Evolutionary conservation across 441 rosid genomes (phyloP).

Genomic region (Aleurites moluccanus): DNA sequence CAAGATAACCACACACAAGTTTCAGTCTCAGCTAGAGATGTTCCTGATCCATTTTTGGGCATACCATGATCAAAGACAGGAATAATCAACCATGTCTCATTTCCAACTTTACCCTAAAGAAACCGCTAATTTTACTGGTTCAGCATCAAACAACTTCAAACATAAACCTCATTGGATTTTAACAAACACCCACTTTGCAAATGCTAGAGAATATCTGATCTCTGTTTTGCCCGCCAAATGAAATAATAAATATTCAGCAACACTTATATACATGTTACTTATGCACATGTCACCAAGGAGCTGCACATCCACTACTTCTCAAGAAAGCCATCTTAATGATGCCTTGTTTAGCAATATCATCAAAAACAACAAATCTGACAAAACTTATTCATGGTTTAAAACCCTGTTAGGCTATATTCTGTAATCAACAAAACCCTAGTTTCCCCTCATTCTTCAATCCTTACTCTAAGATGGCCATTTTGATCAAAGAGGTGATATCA

Average conservation of each 20-base stretch:
- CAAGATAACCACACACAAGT: neutral
- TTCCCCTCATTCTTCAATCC: neutral
- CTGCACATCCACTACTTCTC: neutral
- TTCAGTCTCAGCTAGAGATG: slow-evolving; percentile 3
- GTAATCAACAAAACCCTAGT: neutral
- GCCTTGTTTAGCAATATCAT: neutral
- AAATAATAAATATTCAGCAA: neutral
- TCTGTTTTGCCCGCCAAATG: neutral
- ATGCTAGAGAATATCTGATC: neutral
- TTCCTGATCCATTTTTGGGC: too few species aligned
- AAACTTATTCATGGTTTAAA: neutral
- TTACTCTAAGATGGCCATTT: neutral
- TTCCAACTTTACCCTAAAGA: neutral
- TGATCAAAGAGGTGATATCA: neutral
- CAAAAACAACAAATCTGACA: neutral
- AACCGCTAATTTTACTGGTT: neutral
- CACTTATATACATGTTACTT: neutral
- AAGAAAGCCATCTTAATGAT: neutral
- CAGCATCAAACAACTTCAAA: neutral
- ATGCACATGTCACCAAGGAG: neutral
- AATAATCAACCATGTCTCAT: neutral
- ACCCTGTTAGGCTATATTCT: neutral
- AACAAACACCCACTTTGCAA: neutral
- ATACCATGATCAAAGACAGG: neutral
- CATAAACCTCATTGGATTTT: neutral